Base-by-base conservation (phyloP, 2,329 filamentous ascomycete species). In the Paracoccidioides brasiliensis region DNA sequence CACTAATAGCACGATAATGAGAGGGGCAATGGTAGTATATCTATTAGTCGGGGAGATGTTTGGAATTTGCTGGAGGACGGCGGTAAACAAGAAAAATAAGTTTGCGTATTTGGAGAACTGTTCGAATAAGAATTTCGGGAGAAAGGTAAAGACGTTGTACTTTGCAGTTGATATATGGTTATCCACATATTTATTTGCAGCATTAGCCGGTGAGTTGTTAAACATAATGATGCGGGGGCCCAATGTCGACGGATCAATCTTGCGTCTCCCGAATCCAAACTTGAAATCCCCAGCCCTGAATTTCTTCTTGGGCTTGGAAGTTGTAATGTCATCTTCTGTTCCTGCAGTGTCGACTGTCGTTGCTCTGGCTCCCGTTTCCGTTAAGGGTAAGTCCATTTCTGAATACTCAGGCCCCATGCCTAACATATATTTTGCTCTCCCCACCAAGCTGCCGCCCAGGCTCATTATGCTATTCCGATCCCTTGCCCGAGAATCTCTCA, bases 21-120 rank as follows among this genome's bases (percentile, higher is more conserved):
- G 79, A n/a, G 93, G 93, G 5, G 87, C 91, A 67, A 98, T 96
- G 41, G 94, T 98, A 5, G 93, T 98, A 68, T 90, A 98, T 71
- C 79, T 81, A 73, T 96, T 97, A 8, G 93, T 98, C 6, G 94
- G 93, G 38, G 90, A 95, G 59, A 98, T 85, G 61, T 86, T 85
- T 28, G 93, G 93, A 59, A 98, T 95, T 70, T 98, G 93, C 75
- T 98, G 93, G 48, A 98, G 76, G 43, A 82, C 84, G 14, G 93
- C 90, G 41, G 93, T 98, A 72, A 98, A 97, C 69, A 98, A 81
- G 86, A 98, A 98, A 78, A 98, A 98, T 67, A 98, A 74, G 73
- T 98, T 98, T 76, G 93, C 93, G 72, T 96, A 95, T 77, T 96
- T 98, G 59, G 90, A 96, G 74, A 98, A 98, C 70, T 98, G 93